These are phyloP conservation scores for Nepenthes mirabilis DNA, from an alignment of 148 eudicot species.

Conservation along the genomic window DNA sequence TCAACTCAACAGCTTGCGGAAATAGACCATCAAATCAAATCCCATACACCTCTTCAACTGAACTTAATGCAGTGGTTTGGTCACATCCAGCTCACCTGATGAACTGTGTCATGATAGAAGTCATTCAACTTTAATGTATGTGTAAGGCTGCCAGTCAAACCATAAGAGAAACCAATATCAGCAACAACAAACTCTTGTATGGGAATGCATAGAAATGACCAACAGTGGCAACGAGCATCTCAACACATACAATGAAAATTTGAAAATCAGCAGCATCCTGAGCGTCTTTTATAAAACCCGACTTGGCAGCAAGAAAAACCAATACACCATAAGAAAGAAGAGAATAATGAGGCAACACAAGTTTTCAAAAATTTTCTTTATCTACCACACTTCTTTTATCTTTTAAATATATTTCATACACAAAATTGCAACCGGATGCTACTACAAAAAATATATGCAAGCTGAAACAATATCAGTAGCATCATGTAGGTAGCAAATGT, in stretches of 20 bases:
- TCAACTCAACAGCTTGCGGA: too few species aligned
- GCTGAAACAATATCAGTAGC: too few species aligned
- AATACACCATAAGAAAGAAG: constrained; percentile 58
- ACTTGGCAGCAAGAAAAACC: constrained; percentile 87
- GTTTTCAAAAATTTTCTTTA: background rate
- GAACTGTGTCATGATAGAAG: constrained; percentile 95
- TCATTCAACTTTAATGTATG: constrained; percentile 85
- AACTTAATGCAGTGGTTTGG: too few species aligned
- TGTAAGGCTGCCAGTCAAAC: constrained; percentile 68
- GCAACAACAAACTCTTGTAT: constrained; percentile 94
- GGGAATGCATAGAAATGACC: constrained; percentile 96
- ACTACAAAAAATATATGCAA: too few species aligned
- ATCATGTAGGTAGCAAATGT: too few species aligned
- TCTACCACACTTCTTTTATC: too few species aligned
- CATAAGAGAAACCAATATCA: constrained; percentile 60
- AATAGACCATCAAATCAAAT: too few species aligned
- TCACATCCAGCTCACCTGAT: constrained; percentile 54
- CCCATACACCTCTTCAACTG: too few species aligned
- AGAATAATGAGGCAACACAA: constrained; percentile 3
- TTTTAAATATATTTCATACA: too few species aligned
- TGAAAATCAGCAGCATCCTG: constrained; percentile 87
- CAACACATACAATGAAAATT: constrained; percentile 77
- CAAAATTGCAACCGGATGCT: too few species aligned
- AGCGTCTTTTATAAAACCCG: constrained; percentile 63
- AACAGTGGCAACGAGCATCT: constrained; percentile 93